Evolutionary conservation across 345 rosid genomes (phyloP).

Genomic region (Ceriops tagal): DNA sequence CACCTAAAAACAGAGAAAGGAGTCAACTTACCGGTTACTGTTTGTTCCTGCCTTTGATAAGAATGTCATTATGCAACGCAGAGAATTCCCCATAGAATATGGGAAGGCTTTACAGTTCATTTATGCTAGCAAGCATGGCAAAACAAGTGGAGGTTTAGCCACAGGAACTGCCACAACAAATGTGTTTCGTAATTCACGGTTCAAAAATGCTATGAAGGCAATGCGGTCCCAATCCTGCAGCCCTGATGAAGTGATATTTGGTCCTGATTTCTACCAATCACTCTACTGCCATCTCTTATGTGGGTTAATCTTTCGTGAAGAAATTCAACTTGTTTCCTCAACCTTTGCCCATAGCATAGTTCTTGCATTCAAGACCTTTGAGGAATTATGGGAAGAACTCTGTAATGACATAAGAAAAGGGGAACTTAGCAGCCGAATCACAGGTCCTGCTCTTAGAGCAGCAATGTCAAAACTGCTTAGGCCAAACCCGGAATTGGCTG

Average conservation of each 20-base stretch:
- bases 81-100: conserved; percentile 64
- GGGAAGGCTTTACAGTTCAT: conserved; percentile 74
- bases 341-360: conserved; percentile 84
- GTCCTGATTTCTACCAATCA: conserved; percentile 84
- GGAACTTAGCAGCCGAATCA: conserved; percentile 46
- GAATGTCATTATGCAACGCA: conserved; percentile 24
- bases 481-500: conserved; percentile 72
- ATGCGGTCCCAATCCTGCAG: conserved; percentile 68
- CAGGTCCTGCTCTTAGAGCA: conserved; percentile 49
- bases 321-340: conserved; percentile 67
- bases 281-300: conserved; percentile 93
- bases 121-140: conserved; percentile 65
- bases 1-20: no score
- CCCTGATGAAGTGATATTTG: conserved; percentile 90
- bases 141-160: conserved; percentile 73
- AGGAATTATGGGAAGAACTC: conserved; percentile 80
- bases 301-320: conserved; percentile 66
- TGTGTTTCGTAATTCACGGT: conserved; percentile 54
- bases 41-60: conserved; percentile 7
- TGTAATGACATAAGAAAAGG: conserved; percentile 60
- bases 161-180: conserved; percentile 84
- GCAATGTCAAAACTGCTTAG: conserved; percentile 73
- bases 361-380: conserved; percentile 73
- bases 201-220: conserved; percentile 56
- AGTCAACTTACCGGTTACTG: neutral